phyloP scores from a whole-genome alignment of 2,329 filamentous ascomycete species.

The Penicillium italicum region DNA sequence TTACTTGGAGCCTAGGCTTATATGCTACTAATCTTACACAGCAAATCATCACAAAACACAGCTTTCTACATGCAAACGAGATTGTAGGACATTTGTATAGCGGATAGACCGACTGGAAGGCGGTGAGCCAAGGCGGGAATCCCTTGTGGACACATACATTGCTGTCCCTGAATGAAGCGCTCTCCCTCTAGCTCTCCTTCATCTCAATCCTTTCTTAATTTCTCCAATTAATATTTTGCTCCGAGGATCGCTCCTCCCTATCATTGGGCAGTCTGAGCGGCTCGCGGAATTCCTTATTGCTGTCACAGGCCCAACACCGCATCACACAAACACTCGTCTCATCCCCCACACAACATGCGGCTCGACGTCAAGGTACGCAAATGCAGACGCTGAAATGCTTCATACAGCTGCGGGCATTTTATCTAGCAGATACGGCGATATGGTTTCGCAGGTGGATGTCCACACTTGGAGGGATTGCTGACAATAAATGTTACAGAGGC shows the following conservation, averaged over 20 bases:
- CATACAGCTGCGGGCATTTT: background rate
- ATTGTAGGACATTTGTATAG: background rate
- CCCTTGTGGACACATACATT: slow-evolving; percentile 31
- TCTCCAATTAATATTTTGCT: slow-evolving; percentile 10
- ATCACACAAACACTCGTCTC: slow-evolving; percentile 34
- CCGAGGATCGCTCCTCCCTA: slow-evolving; percentile 16
- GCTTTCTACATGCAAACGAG: background rate
- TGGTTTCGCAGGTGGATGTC: background rate
- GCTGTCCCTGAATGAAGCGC: slow-evolving; percentile 23
- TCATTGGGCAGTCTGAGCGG: slow-evolving; percentile 34
- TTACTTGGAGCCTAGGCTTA: background rate
- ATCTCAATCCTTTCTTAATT: slow-evolving; percentile 17
- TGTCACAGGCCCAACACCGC: slow-evolving; percentile 33
- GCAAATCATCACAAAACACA: background rate
- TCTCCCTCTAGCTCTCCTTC: slow-evolving; percentile 19
- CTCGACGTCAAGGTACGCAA: slow-evolving; percentile 57
- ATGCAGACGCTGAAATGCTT: slow-evolving; percentile 5
- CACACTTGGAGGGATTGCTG: slow-evolving; percentile 30
- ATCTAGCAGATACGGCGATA: background rate
- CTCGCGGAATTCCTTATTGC: slow-evolving; percentile 31
- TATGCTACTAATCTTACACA: background rate
- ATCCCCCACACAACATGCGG: slow-evolving; percentile 49
- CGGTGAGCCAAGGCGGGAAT: slow-evolving; percentile 26
- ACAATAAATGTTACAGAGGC: slow-evolving; percentile 56
- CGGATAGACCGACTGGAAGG: slow-evolving; percentile 16